These are phyloP conservation scores for Cucumis melo DNA, from an alignment of 306 rosid genomes.

Conservation along the genomic window DNA sequence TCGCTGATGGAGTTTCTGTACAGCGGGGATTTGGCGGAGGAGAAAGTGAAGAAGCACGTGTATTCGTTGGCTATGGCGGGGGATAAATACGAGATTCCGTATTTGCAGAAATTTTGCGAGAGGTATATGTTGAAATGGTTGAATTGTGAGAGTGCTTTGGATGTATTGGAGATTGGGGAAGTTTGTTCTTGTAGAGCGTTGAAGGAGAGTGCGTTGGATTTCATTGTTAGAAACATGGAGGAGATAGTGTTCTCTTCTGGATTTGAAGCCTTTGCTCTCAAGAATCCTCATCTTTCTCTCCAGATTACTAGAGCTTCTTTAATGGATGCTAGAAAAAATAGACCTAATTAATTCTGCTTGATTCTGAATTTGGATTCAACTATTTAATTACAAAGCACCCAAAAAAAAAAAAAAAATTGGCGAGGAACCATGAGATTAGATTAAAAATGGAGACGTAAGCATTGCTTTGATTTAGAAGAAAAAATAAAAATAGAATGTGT, in stretches of 20 bases:
- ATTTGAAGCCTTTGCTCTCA: slow-evolving; percentile 47
- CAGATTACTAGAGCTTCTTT: slow-evolving; percentile 49
- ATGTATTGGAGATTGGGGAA: slow-evolving; percentile 51
- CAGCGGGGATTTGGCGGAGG: slow-evolving; percentile 29
- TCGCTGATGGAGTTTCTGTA: slow-evolving; percentile 60
- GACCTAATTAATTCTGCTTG: too few relatives aligned
- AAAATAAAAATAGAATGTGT: too few relatives aligned
- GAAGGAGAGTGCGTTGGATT: slow-evolving; percentile 43
- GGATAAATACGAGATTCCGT: slow-evolving; percentile 58
- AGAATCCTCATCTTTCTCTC: slow-evolving; percentile 57
- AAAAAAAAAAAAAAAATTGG: too few relatives aligned
- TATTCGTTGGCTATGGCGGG: slow-evolving; percentile 55
- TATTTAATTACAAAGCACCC: too few relatives aligned
- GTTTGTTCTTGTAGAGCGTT: slow-evolving; percentile 29
- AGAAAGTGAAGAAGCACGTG: slow-evolving; percentile 45
- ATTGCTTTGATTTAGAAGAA: too few relatives aligned
- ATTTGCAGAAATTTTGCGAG: slow-evolving; percentile 48
- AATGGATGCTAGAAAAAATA: slow-evolving; percentile 20
- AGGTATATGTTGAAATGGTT: slow-evolving; percentile 29
- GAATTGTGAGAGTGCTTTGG: slow-evolving; percentile 34
- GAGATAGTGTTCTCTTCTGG: slow-evolving; percentile 28
- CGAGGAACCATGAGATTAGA: too few relatives aligned
- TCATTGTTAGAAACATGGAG: slow-evolving; percentile 39
- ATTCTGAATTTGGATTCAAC: too few relatives aligned
- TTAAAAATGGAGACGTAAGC: too few relatives aligned